phyloP scores from a whole-genome alignment of 2,329 filamentous ascomycete genomes.

The Hymenoscyphus linearis region DNA sequence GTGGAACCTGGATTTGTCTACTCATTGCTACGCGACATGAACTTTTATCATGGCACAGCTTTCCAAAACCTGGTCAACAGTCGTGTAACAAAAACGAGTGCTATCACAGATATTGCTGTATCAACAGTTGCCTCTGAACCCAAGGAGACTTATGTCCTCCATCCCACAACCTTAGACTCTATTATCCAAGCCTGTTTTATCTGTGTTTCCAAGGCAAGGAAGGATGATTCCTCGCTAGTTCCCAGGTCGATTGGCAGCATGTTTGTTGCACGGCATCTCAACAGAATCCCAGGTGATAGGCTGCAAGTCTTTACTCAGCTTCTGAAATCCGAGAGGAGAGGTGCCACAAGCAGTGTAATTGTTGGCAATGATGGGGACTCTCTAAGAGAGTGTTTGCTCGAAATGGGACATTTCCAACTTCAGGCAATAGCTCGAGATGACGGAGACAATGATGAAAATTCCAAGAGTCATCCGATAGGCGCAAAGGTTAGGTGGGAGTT shows the following conservation, averaged over 20 bases:
- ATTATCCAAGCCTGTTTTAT: neutral
- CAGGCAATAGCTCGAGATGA: no score
- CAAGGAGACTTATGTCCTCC: neutral
- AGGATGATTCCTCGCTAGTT: neutral
- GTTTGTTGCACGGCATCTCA: neutral
- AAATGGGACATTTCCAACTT: no score
- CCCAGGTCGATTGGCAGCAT: neutral
- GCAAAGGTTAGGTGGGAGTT: no score
- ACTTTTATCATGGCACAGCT: conserved; percentile 36
- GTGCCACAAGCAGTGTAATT: no score
- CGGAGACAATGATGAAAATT: no score
- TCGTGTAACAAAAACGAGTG: neutral
- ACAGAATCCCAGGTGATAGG: neutral
- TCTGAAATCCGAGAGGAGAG: no score
- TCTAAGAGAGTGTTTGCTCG: no score
- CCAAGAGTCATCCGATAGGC: no score
- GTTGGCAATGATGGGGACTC: no score
- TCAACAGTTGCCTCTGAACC: no score
- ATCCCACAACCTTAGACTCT: conserved; percentile 3
- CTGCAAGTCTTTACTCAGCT: neutral
- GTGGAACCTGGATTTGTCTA: conserved; percentile 24
- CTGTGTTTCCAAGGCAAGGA: neutral
- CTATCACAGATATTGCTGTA: conserved; percentile 32
- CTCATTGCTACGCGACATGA: conserved; percentile 31
- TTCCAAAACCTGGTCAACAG: conserved; percentile 33